Percentiles rank a stretch among this genome's conserved stretches.
Evolutionary conservation across 2,329 filamentous ascomycete genomes (phyloP).

Genomic region (Diaporthe sp.): DNA sequence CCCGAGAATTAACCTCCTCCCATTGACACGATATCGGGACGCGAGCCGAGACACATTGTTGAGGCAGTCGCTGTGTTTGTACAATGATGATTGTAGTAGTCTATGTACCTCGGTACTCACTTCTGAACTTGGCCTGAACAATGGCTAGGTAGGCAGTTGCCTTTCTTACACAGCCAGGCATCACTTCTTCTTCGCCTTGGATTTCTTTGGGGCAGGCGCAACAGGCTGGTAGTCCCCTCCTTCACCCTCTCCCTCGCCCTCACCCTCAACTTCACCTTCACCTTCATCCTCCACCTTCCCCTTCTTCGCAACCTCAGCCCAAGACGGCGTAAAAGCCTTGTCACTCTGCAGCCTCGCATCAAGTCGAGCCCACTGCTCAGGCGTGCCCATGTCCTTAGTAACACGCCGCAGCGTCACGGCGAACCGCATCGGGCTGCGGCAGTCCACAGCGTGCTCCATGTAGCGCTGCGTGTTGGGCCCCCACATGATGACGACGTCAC

Average conservation of each 20-base stretch:
- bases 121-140: not conserved
- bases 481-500: slow-evolving; percentile 19
- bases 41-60: not conserved
- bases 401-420: slow-evolving; percentile 23
- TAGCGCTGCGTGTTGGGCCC: slow-evolving; percentile 8
- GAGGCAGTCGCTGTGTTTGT: not conserved
- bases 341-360: not conserved
- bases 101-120: not conserved
- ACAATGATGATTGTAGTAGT: not conserved
- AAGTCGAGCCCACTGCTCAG: not conserved
- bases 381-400: not conserved
- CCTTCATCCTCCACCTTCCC: not conserved
- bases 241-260: not conserved
- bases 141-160: not conserved
- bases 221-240: not conserved
- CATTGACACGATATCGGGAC: not conserved
- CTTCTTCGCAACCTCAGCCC: not conserved
- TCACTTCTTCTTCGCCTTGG: too few species aligned
- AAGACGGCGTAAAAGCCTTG: not conserved
- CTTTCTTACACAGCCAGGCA: not conserved
- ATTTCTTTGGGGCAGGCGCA: not conserved
- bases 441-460: slow-evolving; percentile 10
- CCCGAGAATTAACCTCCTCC: not conserved
- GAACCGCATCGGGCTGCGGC: slow-evolving; percentile 9
- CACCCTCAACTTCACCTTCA: not conserved